Evolutionary conservation across 2,329 filamentous ascomycete genomes (phyloP).

Genomic region (Fusarium sp.): DNA sequence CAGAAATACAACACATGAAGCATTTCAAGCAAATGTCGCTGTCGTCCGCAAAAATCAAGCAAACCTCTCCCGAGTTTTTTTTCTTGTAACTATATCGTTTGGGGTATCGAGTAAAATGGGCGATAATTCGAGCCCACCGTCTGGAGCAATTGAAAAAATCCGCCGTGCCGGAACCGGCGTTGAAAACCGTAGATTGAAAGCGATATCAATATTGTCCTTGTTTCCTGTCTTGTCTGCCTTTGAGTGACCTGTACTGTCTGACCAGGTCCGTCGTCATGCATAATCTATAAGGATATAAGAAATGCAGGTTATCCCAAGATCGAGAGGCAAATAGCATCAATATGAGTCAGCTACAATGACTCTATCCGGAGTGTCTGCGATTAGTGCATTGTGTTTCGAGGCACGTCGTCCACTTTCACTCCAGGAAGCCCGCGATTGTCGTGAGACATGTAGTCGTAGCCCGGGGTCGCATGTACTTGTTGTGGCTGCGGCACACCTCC

Average conservation of each 20-base stretch:
- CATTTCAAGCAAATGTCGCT: conserved; percentile 16
- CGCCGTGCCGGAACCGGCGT: conserved; percentile 14
- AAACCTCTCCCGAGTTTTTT: conserved; percentile 28
- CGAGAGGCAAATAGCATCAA: conserved; percentile 7
- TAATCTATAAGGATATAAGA: conserved; percentile 41
- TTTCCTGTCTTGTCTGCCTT: conserved; percentile 22
- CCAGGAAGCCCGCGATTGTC: conserved; percentile 53
- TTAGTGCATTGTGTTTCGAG: conserved; percentile 51
- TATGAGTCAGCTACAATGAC: conserved; percentile 11
- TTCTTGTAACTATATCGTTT: conserved; percentile 33
- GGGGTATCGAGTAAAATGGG: conserved; percentile 40
- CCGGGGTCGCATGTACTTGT: conserved; percentile 50
- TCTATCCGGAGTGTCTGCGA: not conserved
- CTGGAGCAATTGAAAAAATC: conserved; percentile 28
- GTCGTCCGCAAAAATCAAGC: conserved; percentile 31
- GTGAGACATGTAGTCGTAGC: conserved; percentile 55
- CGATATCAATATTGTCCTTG: conserved; percentile 21
- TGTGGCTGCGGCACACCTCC: conserved; percentile 50
- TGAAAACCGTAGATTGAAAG: conserved; percentile 23
- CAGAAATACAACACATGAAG: conserved; percentile 11
- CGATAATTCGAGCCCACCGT: conserved; percentile 23
- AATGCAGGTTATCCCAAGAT: conserved; percentile 27
- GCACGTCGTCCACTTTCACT: conserved; percentile 51
- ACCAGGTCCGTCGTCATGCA: conserved; percentile 46
- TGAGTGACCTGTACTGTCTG: conserved; percentile 50